Conservation (phyloP, 192 early-diverging fungal genomes). For the Backusella mclennaniae region DNA sequence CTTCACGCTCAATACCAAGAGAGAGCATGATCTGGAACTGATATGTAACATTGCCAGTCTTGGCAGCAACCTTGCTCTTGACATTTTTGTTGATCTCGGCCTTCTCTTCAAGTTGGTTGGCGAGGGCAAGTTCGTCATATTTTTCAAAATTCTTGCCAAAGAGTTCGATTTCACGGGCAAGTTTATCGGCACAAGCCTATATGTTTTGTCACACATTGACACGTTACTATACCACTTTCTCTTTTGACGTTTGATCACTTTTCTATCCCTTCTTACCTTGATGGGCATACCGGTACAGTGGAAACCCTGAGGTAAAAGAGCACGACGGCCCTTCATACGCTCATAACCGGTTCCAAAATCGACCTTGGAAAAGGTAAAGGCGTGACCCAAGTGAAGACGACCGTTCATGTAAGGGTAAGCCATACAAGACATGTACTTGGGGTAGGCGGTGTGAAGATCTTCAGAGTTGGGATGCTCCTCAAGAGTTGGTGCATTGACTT, state of each 20-base stretch:
- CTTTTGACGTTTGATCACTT: background rate
- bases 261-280: constrained; percentile 66
- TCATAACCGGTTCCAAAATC: constrained; percentile 97
- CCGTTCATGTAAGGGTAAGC: constrained; percentile 98
- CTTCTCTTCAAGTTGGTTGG: constrained; percentile 37
- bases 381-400: constrained; percentile 91
- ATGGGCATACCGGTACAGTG: constrained; percentile 99
- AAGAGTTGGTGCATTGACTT: constrained; percentile 81
- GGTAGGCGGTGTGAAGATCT: constrained; percentile 61
- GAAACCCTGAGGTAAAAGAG: constrained; percentile 95
- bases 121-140: constrained; percentile 18
- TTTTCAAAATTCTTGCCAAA: constrained; percentile 76
- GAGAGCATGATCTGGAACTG: constrained; percentile 97
- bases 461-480: constrained; percentile 47
- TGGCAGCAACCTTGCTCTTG: constrained; percentile 88
- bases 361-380: constrained; percentile 94
- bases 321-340: constrained; percentile 88
- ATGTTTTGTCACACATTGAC: background rate
- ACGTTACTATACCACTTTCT: background rate
- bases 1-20: constrained; percentile 80
- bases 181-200: constrained; percentile 86
- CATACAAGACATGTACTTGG: constrained; percentile 94
- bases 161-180: constrained; percentile 77
- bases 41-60: constrained; percentile 79
- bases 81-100: constrained; percentile 62